Evolutionary conservation across 352 stramenopile species (phyloP), one percentile per base, ranked within the genome.

Genomic region (Phytophthora foliorum): DNA sequence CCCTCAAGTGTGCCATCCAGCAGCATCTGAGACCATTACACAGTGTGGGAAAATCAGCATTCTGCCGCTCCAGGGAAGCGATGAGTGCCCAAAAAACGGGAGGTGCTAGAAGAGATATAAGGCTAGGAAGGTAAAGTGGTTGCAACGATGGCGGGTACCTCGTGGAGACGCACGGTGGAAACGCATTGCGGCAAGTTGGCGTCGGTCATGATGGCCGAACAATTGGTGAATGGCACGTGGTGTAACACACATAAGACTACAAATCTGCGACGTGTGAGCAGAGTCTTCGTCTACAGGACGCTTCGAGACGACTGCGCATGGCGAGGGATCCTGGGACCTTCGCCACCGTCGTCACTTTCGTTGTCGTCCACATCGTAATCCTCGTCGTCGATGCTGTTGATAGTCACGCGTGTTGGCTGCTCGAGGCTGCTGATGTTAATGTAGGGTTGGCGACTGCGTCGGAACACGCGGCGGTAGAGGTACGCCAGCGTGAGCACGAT

Each of bases 401-500:
- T 63, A n/a, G 53, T 68, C 32, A 68, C 46, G 44, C 74, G 66
- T 2, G 67, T 55, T 6, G 72, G 44, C 32, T 78, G 76, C 36
- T 77, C 63, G 13, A 81, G 64, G 51, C 75, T 79, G 65, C 86
- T 89, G 72, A 94, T 85, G 71, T 85, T 89, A 61, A 90, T 88
- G 74, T 95, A 95, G 8, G 81, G 59, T 60, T 86, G 81, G 29
- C 75, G 79, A 61, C 74, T 55, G 4, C 74, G 77, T 7, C 77
- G 75, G 75, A 93, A 93, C 14, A 95, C 75, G 17, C 84, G 88
- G 42, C 77, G 75, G 66, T 95, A 95, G 41, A 93, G 74, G 56
- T 88, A 88, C 53, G 77, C 68, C 38, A 93, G 25, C 2, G 86
- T 90, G 22, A 83, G 45, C 11, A 77, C 60, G 69, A 93, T 83